A percentile compares a stretch with the other conserved stretches of the same genome.
phyloP scores from a whole-genome alignment of 768 basidiomycete genomes.

The Lentinula edodes region DNA sequence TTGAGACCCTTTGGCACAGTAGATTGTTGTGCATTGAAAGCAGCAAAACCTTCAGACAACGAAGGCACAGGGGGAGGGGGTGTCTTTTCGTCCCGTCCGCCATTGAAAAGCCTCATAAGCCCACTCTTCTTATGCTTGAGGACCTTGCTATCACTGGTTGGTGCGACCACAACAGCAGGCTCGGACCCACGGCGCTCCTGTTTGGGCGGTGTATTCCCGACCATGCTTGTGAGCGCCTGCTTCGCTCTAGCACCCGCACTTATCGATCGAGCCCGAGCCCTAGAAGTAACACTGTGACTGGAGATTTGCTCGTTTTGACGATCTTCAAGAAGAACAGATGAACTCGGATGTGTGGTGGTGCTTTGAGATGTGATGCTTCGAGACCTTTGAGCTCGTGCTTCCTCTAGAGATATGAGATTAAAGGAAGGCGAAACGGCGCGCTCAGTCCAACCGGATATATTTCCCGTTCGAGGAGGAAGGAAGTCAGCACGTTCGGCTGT shows the following conservation, averaged over 20 bases:
- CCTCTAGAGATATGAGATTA: constrained; percentile 69
- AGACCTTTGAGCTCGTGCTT: constrained; percentile 68
- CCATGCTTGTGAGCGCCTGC: constrained; percentile 38
- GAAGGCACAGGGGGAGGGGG: constrained; percentile 56
- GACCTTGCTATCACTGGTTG: constrained; percentile 24
- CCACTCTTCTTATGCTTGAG: constrained; percentile 80
- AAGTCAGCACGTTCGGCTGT: constrained; percentile 3
- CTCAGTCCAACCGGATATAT: constrained; percentile 49
- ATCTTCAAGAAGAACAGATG: constrained; percentile 27
- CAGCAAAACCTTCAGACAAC: constrained; percentile 31
- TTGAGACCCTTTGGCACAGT: constrained; percentile 18
- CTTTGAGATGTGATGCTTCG: constrained; percentile 41
- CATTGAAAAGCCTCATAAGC: constrained; percentile 74
- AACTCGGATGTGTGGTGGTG: constrained; percentile 19
- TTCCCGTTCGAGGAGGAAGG: constrained; percentile 20
- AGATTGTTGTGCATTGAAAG: constrained; percentile 18
- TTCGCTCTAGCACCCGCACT: constrained; percentile 56
- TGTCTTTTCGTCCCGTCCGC: constrained; percentile 39
- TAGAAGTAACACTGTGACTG: constrained; percentile 11
- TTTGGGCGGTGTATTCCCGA: constrained; percentile 28
- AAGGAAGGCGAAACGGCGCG: constrained; percentile 43
- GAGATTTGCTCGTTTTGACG: constrained; percentile 18
- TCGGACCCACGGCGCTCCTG: constrained; percentile 41
- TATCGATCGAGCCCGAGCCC: constrained; percentile 52
- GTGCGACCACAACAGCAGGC: constrained; percentile 15